Evolutionary conservation across 805 yeast species (phyloP), one percentile per base, ranked within the genome.

Genomic region (Ogataea pignaliae): DNA sequence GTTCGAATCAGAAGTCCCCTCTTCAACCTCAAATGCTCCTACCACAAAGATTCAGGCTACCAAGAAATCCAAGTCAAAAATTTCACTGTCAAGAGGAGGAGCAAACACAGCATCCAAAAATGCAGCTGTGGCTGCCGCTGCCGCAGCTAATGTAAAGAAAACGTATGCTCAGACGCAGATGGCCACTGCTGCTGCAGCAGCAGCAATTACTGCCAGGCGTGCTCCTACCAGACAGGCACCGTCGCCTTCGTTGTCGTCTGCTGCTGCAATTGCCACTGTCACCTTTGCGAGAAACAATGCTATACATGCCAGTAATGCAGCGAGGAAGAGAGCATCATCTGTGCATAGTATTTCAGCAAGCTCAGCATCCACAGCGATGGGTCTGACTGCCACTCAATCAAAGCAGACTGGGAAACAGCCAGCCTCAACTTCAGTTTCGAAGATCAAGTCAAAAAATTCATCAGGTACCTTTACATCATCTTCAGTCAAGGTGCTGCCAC

Each of bases 171-270:
- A 56, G 7, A 41, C 53, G 7, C 60, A 57, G 34, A 57, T 57
- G 61, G 61, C 61, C 17, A 55, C 60, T 16, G 61, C 61, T 6
- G 61, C 61, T 9, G 61, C 61, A 2, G 61, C 60, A 3, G 61
- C 61, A 10, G 57, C 61, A 17, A 34, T 54, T 6, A 51, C 60
- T 6, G 42, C 51, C 12, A 54, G 46, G 42, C 35, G 52, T 11
- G 47, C 40, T 6, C 50, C 59, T 11, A 42, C 41, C 16, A 42
- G 46, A n/a, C 43, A 48, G 16, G 42, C 52, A 5, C 41, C 42
- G 29, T 30, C 43, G 2, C 41, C 56, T 11, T 44, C 54, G 12
- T 40, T 51, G 14, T 51, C 60, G 6, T 41, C 54, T 2, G 59
- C 60, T 17, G 56, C 57, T 14, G 57, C 57, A 12, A 43, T 51